Base-by-base conservation (phyloP, 768 basidiomycete species). In the Crassisporium funariophilum region DNA sequence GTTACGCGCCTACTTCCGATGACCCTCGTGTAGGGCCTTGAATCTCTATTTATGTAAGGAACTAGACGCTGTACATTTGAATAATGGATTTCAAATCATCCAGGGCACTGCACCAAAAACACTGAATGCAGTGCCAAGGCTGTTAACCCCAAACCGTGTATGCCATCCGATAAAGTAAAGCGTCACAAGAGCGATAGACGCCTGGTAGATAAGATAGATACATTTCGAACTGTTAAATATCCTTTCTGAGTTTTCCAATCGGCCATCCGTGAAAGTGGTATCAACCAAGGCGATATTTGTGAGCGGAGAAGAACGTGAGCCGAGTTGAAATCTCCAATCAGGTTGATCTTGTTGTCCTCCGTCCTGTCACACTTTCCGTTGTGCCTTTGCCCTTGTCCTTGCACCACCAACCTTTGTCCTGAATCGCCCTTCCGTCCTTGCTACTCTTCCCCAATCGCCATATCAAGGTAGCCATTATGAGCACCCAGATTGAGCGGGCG, bases 1-100 rank as follows among this genome's bases (percentile, higher is more conserved):
- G n/a, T 77, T 98, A 9, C 72, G 72, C 39, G 75, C 78, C 42
- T 94, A 98, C 70, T 95, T 97, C 65, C 56, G 60, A 50, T 63
- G 49, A 54, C 46, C 22, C 16, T 48, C 25, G 29, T 44, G 33
- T 38, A 43, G 37, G 37, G n/a, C n/a, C n/a, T n/a, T n/a, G n/a
- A n/a, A n/a, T n/a, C n/a, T n/a, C n/a, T n/a, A n/a, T n/a, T n/a
- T n/a, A n/a, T n/a, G n/a, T n/a, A n/a, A n/a, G n/a, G n/a, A n/a
- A n/a, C n/a, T n/a, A n/a, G 21, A 25, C 38, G 39, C 23, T 29
- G 41, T 39, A 35, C 27, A 34, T n/a, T n/a, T n/a, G n/a, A n/a
- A n/a, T n/a, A n/a, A n/a, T n/a, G n/a, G n/a, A n/a, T n/a, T n/a
- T n/a, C n/a, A n/a, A n/a, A n/a, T n/a, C n/a, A n/a, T n/a, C n/a